Evolutionary conservation across 2,329 filamentous ascomycete genomes (phyloP).

Genomic region (Epichloe uncinata): DNA sequence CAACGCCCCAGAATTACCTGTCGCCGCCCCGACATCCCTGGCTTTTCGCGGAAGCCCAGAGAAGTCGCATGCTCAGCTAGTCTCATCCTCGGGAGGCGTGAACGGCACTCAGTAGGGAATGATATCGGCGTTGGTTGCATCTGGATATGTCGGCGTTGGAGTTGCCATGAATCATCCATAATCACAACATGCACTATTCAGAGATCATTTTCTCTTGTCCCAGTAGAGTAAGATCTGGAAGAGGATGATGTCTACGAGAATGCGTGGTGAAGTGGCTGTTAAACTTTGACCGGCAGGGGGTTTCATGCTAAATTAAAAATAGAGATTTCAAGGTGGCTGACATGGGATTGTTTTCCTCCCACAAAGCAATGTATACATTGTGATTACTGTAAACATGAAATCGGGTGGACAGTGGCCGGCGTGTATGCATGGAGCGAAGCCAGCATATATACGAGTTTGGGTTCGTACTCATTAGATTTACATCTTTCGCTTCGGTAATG

Average conservation of each 20-base stretch:
- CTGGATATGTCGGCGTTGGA: slow-evolving; percentile 4
- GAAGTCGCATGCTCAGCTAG: slow-evolving; percentile 29
- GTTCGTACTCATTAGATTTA: background rate
- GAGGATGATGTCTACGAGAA: background rate
- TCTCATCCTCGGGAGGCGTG: slow-evolving; percentile 19
- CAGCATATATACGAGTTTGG: background rate
- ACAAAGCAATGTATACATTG: background rate
- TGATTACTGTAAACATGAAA: background rate
- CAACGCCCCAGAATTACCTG: slow-evolving; percentile 14
- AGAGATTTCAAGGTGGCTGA: background rate
- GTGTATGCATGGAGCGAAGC: background rate
- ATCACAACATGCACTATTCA: background rate
- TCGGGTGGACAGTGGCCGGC: background rate
- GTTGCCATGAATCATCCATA: background rate
- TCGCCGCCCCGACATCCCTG: slow-evolving; percentile 30
- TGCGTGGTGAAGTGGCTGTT: background rate
- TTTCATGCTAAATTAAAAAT: background rate
- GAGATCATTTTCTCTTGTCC: background rate
- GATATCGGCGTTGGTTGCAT: slow-evolving; percentile 7
- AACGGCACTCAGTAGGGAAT: slow-evolving; percentile 15
- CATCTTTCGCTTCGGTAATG: slow-evolving; percentile 42
- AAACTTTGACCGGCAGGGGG: no score
- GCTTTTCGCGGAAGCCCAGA: slow-evolving; percentile 51
- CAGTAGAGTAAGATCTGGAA: background rate
- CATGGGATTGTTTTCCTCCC: no score